Conservation (phyloP, 2,329 filamentous ascomycete genomes). For the Colletotrichum caudatum region DNA sequence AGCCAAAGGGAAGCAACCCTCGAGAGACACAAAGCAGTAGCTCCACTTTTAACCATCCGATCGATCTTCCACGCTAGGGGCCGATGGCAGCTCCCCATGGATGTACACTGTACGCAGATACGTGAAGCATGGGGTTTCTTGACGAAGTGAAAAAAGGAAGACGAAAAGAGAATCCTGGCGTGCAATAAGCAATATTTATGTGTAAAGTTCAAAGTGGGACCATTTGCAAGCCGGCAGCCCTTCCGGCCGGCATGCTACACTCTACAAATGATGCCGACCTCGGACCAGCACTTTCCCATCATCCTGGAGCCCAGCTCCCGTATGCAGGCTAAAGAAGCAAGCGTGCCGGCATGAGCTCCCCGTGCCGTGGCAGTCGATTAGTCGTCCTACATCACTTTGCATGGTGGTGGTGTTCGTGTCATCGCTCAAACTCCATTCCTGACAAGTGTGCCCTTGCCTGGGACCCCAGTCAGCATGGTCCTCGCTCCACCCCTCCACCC, state of each 20-base stretch:
- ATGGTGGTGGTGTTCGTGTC: neutral
- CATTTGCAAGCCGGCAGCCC: conserved; percentile 22
- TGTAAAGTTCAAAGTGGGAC: neutral
- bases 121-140: neutral
- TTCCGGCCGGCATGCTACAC: neutral
- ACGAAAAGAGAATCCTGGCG: neutral
- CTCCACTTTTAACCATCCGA: conserved; percentile 29
- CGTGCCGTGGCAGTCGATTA: neutral
- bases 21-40: neutral
- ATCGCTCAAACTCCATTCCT: neutral
- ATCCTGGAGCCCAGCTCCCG: conserved; percentile 8
- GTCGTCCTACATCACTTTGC: neutral
- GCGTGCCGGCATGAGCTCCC: neutral
- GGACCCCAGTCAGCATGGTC: conserved; percentile 3
- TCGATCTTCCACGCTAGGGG: conserved; percentile 32
- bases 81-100: conserved; percentile 25
- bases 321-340: conserved; percentile 21
- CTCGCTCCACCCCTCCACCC: neutral
- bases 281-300: conserved; percentile 24
- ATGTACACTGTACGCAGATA: neutral
- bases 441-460: conserved; percentile 13
- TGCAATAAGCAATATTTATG: neutral
- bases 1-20: neutral
- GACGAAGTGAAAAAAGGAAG: neutral
- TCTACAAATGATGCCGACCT: conserved; percentile 19